Conservation (phyloP, 2,329 filamentous ascomycete genomes). For the Aspergillus tubingensis region DNA sequence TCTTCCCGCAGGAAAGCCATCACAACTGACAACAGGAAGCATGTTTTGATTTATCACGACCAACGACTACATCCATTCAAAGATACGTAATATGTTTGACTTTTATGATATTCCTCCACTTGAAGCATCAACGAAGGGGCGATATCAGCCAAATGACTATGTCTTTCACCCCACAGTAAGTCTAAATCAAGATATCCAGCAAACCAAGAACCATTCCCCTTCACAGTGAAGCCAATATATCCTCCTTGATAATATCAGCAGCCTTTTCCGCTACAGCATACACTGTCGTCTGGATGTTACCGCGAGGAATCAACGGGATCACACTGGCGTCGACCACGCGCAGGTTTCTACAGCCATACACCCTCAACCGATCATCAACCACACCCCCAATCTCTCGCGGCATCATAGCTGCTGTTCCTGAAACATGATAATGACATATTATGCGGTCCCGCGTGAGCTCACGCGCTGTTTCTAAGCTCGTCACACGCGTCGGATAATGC, state of each 20-base stretch:
- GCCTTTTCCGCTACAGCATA: slow-evolving; percentile 15
- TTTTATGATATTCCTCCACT: no score
- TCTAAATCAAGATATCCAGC: no score
- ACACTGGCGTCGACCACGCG: slow-evolving; percentile 15
- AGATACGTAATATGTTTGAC: no score
- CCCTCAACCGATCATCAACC: slow-evolving; percentile 8
- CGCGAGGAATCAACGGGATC: slow-evolving; percentile 6
- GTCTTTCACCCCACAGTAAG: no score
- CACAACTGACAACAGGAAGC: no score
- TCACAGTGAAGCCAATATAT: background rate
- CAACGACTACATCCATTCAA: no score
- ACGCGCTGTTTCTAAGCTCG: slow-evolving; percentile 14
- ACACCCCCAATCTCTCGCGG: slow-evolving; percentile 9
- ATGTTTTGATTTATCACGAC: no score
- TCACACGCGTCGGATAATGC: slow-evolving; percentile 11
- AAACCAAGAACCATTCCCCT: no score
- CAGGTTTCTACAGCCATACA: slow-evolving; percentile 13
- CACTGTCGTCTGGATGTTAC: slow-evolving; percentile 12
- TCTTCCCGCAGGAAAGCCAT: no score
- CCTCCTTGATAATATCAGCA: slow-evolving; percentile 13
- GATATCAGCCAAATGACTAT: no score
- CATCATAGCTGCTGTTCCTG: slow-evolving; percentile 13
- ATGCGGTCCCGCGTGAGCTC: slow-evolving; percentile 23
- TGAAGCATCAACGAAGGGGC: no score
- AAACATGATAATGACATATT: slow-evolving; percentile 9